phyloP scores from a whole-genome alignment of 2,329 filamentous ascomycete genomes.

The Fusarium dimerum region DNA sequence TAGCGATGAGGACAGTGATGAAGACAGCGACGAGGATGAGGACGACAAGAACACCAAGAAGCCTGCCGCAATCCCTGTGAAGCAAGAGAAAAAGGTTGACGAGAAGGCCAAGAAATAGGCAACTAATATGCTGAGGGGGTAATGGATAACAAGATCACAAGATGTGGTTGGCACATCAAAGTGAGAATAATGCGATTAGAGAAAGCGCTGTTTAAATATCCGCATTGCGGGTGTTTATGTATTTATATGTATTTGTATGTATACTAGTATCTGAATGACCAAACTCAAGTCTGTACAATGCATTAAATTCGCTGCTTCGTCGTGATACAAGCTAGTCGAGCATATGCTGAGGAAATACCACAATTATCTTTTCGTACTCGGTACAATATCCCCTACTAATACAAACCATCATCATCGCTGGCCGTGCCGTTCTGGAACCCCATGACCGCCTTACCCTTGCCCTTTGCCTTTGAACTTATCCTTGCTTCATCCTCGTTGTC shows the following conservation, averaged over 20 bases:
- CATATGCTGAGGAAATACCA: background rate
- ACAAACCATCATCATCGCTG: constrained; percentile 59
- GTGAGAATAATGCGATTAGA: background rate
- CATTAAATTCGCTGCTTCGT: background rate
- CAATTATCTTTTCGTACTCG: background rate
- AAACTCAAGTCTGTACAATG: constrained; percentile 2
- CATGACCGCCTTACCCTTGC: constrained; percentile 57
- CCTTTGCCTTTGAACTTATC: constrained; percentile 44
- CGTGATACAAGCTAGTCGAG: background rate
- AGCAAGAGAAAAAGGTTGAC: constrained; percentile 3
- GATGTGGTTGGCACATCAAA: constrained; percentile 10
- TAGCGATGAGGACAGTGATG: background rate
- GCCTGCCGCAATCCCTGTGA: background rate
- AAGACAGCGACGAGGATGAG: background rate
- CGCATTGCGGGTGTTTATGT: too few relatives aligned
- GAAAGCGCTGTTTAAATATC: background rate
- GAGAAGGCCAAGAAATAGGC: constrained; percentile 9
- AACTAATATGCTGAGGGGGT: background rate
- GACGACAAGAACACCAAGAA: constrained; percentile 6
- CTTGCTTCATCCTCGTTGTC: constrained; percentile 35
- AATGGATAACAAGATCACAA: constrained; percentile 6
- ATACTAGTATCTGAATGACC: too few relatives aligned
- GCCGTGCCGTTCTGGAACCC: constrained; percentile 55
- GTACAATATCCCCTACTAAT: constrained; percentile 36
- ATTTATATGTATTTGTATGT: too few relatives aligned